A percentile compares a stretch with the other conserved stretches of the same genome.
Conservation (phyloP, 345 rosid genomes). For the Carallia brachiata region DNA sequence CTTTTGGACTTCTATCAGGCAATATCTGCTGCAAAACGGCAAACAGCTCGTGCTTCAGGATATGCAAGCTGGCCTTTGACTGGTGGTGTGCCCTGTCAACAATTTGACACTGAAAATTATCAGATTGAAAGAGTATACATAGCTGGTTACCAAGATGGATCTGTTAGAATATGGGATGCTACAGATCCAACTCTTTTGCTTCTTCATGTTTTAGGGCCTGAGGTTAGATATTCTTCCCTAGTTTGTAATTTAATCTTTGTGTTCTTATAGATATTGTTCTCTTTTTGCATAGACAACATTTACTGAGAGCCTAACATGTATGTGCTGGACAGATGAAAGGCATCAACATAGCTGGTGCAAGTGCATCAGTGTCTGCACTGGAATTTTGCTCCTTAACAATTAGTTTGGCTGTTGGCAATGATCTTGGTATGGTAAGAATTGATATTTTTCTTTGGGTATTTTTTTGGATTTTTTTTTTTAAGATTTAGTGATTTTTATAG, state of each 20-base stretch:
- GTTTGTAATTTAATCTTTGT: slow-evolving; percentile 19
- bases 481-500: slow-evolving; percentile 8
- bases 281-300: slow-evolving; percentile 11
- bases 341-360: slow-evolving; percentile 5
- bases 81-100: slow-evolving; percentile 27
- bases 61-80: slow-evolving; percentile 25
- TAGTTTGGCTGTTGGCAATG: slow-evolving; percentile 33
- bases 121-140: slow-evolving; percentile 29
- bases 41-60: slow-evolving; percentile 31
- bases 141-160: slow-evolving; percentile 33
- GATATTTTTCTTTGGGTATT: slow-evolving; percentile 22
- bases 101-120: slow-evolving; percentile 18
- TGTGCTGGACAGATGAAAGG: slow-evolving; percentile 20
- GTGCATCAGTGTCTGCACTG: slow-evolving; percentile 24
- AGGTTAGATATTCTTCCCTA: slow-evolving; percentile 22
- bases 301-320: slow-evolving; percentile 4
- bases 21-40: slow-evolving; percentile 53
- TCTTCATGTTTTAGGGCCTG: slow-evolving; percentile 19
- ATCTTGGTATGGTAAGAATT: slow-evolving; percentile 35
- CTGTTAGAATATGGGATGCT: slow-evolving; percentile 31
- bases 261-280: slow-evolving; percentile 2
- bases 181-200: slow-evolving; percentile 25
- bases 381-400: slow-evolving; percentile 24
- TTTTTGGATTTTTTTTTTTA: not conserved
- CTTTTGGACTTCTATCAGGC: slow-evolving; percentile 39